Base-by-base conservation (phyloP, 345 rosid genomes). In the Brassica nigra region DNA sequence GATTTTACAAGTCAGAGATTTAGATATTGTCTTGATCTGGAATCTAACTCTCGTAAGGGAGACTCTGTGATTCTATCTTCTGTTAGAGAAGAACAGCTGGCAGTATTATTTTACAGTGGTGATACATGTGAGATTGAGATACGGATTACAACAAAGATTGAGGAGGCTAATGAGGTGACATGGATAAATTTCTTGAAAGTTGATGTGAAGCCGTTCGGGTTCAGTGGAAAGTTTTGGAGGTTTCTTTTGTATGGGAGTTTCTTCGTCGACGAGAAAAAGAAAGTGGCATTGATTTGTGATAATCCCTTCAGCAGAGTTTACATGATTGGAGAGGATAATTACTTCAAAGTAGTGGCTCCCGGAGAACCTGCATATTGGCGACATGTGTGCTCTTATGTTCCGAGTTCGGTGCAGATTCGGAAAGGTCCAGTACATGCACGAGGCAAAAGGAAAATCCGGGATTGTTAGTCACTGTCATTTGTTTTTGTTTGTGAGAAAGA, bases 361-460 rank as follows among this genome's bases (percentile, higher is more conserved):
- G 16, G 5, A 14, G n/a, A 14, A 47, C 1, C 16, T 47, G 14
- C 55, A 47, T 3, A 4, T 47, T 4, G 55, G 55, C 1, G 5
- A 47, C 16, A 12, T 47, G 55, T 47, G 16, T 47, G 55, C 64
- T 23, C n/a, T 59, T 59, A 59, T 59, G 64, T 59, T 59, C 64
- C 64, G 64, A 59, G 64, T 59, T 27, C 33, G n/a, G 33, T 59
- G 33, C 31, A 59, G 64, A 59, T 59, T 59, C 33, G 4, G 64
- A 28, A 23, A 59, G 64, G 64, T 59, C 33, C n/a, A 55, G 62
- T 16, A 59, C 2, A 10, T 20, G 62, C 14, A 58, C 10, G 29
- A 59, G 64, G 64, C 64, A 59, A 20, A 59, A 59, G 33, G 31
- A 58, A 58, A 3, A 12, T 23, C 28, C 63, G 62, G 11, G 29